Percentiles rank a stretch among this genome's conserved stretches.
phyloP scores from a whole-genome alignment of 768 basidiomycete genomes.

The Auricularia heimuer region DNA sequence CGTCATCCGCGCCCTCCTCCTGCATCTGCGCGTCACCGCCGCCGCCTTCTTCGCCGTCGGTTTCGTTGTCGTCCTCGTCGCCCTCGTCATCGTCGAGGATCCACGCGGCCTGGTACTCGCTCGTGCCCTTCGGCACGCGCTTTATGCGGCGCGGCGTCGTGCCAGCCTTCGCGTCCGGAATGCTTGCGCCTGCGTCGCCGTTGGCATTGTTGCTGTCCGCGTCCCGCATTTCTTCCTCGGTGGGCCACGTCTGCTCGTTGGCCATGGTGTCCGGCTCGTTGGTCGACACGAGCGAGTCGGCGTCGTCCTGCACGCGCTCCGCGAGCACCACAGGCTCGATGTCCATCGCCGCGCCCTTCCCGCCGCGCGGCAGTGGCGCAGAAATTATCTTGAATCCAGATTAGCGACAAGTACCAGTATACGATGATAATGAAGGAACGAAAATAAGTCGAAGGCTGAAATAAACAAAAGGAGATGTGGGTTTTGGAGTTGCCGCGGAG shows the following conservation, averaged over 20 bases:
- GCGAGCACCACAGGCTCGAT: conserved; percentile 56
- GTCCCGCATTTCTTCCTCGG: conserved; percentile 83
- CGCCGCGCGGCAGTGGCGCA: conserved; percentile 37
- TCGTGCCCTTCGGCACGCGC: conserved; percentile 88
- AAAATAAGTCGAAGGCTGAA: too few relatives aligned
- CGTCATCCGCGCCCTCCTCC: conserved; percentile 22
- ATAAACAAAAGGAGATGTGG: too few relatives aligned
- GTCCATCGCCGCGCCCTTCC: conserved; percentile 45
- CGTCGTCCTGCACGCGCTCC: conserved; percentile 50
- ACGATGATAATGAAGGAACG: too few relatives aligned
- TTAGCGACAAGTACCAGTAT: background rate
- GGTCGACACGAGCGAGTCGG: conserved; percentile 78
- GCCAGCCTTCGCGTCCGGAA: conserved; percentile 58
- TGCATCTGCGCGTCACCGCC: conserved; percentile 15
- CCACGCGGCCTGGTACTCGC: conserved; percentile 96
- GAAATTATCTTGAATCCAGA: conserved; percentile 51
- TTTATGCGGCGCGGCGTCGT: conserved; percentile 76
- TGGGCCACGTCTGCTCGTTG: conserved; percentile 98
- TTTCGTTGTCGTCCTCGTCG: conserved; percentile 40
- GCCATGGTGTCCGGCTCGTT: conserved; percentile 83
- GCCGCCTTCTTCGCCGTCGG: conserved; percentile 34
- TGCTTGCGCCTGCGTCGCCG: conserved; percentile 15
- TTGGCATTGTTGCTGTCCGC: conserved; percentile 15
- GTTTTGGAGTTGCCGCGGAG: too few relatives aligned
- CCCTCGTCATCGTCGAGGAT: conserved; percentile 76